Evolutionary conservation across 2,329 filamentous ascomycete species (phyloP).

Genomic region (Fusarium sp.): DNA sequence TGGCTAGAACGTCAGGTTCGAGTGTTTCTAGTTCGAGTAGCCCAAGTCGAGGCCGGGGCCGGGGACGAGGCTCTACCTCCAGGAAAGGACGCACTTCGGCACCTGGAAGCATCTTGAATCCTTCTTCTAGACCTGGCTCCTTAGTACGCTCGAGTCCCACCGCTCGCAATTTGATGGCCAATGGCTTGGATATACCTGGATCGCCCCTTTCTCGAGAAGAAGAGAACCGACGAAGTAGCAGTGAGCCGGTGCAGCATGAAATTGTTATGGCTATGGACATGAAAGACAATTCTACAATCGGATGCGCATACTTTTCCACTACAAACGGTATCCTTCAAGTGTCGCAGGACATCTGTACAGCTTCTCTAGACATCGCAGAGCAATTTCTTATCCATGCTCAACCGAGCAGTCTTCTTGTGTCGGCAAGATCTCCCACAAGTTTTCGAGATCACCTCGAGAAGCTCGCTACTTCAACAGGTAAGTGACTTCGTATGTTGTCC

Average conservation of each 20-base stretch:
- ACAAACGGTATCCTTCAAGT: slow-evolving; percentile 77
- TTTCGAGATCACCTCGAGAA: slow-evolving; percentile 51
- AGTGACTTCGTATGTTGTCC: slow-evolving; percentile 3
- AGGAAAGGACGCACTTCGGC: background rate
- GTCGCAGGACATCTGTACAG: slow-evolving; percentile 79
- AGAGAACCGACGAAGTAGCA: slow-evolving; percentile 16
- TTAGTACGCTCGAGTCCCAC: background rate
- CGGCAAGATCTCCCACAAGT: slow-evolving; percentile 58
- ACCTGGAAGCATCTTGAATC: slow-evolving; percentile 5
- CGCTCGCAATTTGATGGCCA: background rate
- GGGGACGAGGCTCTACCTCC: slow-evolving; percentile 19
- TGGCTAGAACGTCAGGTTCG: slow-evolving; percentile 26
- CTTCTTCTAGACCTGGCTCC: slow-evolving; percentile 13
- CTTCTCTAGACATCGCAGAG: slow-evolving; percentile 76
- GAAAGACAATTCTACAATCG: slow-evolving; percentile 75
- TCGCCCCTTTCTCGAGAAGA: background rate
- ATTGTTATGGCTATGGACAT: slow-evolving; percentile 85
- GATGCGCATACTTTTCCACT: slow-evolving; percentile 85
- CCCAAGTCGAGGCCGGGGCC: slow-evolving; percentile 12
- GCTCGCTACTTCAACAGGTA: slow-evolving; percentile 17
- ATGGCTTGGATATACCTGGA: background rate
- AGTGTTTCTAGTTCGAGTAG: slow-evolving; percentile 14
- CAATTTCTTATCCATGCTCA: slow-evolving; percentile 66
- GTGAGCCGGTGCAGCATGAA: slow-evolving; percentile 57
- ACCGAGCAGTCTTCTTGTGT: slow-evolving; percentile 67